phyloP scores from a whole-genome alignment of 2,329 filamentous ascomycete species.

The Ascosphaera acerosa region DNA sequence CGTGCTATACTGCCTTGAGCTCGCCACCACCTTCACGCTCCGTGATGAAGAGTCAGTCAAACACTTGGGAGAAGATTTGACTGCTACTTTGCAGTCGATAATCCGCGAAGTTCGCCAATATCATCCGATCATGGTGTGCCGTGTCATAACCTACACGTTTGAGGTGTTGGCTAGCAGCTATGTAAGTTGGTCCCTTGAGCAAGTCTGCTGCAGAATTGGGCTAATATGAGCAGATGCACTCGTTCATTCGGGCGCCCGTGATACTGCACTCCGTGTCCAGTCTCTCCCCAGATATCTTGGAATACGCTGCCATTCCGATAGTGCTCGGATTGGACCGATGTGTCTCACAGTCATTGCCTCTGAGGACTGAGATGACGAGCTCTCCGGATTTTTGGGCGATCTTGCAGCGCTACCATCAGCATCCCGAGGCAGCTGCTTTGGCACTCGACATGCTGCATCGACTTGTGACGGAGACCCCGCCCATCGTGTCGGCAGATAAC shows the following conservation, averaged over 20 bases:
- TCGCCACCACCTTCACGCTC: constrained; percentile 60
- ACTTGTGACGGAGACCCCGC: constrained; percentile 43
- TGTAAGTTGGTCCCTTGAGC: constrained; percentile 26
- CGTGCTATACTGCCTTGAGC: constrained; percentile 71
- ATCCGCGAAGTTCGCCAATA: constrained; percentile 55
- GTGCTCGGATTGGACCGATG: constrained; percentile 58
- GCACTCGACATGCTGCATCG: constrained; percentile 76
- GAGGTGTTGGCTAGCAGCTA: constrained; percentile 62
- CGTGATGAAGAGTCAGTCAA: constrained; percentile 48
- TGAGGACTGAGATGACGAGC: constrained; percentile 81
- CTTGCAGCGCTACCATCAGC: constrained; percentile 45
- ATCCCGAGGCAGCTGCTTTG: constrained; percentile 42
- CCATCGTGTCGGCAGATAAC: constrained; percentile 80
- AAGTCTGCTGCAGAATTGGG: not conserved
- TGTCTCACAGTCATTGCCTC: constrained; percentile 47
- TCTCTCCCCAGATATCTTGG: constrained; percentile 52
- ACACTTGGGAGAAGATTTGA: constrained; percentile 50
- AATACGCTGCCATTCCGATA: constrained; percentile 49
- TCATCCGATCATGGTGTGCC: constrained; percentile 61
- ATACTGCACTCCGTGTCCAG: constrained; percentile 77
- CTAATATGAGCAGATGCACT: constrained; percentile 38
- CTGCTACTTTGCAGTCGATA: constrained; percentile 54
- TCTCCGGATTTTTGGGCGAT: constrained; percentile 96
- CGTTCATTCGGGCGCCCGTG: constrained; percentile 77
- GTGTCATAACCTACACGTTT: constrained; percentile 68